Conservation (phyloP, 495 filamentous ascomycete genomes). For the Neurospora discreta region DNA sequence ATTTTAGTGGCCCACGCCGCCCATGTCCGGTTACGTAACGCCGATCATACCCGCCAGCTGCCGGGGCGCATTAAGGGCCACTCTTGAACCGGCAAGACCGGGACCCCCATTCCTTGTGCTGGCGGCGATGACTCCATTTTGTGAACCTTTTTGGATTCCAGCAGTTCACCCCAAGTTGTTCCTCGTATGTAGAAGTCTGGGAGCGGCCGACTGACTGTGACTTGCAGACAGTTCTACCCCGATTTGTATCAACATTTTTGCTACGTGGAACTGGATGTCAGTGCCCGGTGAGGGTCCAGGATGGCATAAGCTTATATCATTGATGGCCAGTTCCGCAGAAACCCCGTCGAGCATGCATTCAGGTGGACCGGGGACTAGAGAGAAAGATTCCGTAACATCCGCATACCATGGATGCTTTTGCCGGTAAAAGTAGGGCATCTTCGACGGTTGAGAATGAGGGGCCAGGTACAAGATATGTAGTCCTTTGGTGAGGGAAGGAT, state of each 20-base stretch:
- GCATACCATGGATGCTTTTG: neutral
- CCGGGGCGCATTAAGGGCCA: neutral
- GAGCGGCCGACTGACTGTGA: neutral
- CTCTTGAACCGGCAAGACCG: neutral
- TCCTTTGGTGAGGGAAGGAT: neutral
- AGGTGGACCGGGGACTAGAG: neutral
- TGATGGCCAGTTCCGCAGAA: neutral
- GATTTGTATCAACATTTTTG: neutral
- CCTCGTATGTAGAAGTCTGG: neutral
- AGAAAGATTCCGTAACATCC: neutral
- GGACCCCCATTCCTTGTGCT: neutral
- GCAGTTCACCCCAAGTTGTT: neutral
- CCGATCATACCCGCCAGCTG: constrained; percentile 10
- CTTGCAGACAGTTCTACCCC: neutral
- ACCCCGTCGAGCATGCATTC: neutral
- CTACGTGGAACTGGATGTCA: neutral
- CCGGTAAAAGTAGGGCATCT: neutral
- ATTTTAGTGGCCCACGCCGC: neutral
- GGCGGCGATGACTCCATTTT: neutral
- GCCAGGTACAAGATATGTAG: neutral
- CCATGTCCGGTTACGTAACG: constrained; percentile 11
- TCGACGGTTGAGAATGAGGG: neutral
- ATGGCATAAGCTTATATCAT: neutral
- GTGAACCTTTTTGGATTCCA: neutral
- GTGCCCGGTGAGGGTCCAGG: neutral